Base-by-base conservation (phyloP, 2,329 filamentous ascomycete genomes). In the Magnaporthiopsis rhizophila region DNA sequence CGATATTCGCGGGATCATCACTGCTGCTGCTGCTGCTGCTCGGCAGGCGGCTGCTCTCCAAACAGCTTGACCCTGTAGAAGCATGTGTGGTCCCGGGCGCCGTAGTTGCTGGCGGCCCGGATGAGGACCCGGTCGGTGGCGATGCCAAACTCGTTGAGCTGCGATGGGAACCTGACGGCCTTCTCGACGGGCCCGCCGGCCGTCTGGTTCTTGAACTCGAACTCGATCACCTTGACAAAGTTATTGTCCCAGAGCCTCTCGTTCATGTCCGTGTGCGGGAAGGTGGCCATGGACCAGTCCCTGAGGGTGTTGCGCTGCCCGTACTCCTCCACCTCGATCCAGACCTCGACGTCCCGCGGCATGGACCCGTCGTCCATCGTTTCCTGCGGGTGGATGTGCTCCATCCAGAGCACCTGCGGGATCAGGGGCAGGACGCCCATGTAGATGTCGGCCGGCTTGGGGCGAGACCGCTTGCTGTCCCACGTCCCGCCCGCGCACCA, bases 261-360 rank as follows among this genome's bases (percentile, higher is more conserved):
- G 34, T 62, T 58, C 13, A 61, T 50, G 63, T 70, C 63, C 30
- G 69, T 69, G 18, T 73, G 70, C 0, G 78, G 76, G 63, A 80
- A 81, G 56, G 80, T 75, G 3, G 70, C 71, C 11, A 72, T 70
- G 21, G 80, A 77, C 69, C 82, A 85, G 66, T 78, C 74, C 26
- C 71, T 65, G 62, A 70, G 65, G 13, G 69, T 1, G 81, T 73
- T 32, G 76, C 75, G 32, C 76, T 70, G 45, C 32, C 68, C 71
- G 30, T 74, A 61, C 59, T 87, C 80, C 24, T 80, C 77, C 65
- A 88, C 82, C 56, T 81, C 78, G 6, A 82, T 86, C 81, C 89
- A 91, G 11, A 94, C 73, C 72, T 94, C 90, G 65, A 94, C 83
- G 2, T 88, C 80, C 62, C 78, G 81, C 0, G 91, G 91, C 38